Conservation (phyloP, 2,329 filamentous ascomycete genomes). For the Aspergillus ochraceus region DNA sequence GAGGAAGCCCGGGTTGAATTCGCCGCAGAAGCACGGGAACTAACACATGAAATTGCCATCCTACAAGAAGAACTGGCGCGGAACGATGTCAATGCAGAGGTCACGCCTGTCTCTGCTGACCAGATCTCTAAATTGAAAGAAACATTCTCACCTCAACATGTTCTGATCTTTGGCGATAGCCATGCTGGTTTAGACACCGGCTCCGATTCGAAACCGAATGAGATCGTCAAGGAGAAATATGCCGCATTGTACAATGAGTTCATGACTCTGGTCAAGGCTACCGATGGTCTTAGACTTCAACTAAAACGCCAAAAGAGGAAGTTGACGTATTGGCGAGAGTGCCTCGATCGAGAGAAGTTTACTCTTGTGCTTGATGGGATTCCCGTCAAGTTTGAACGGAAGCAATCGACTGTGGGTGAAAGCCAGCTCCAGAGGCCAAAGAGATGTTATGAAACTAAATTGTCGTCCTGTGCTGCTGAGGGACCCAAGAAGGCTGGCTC, state of each 20-base stretch:
- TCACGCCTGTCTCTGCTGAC: conserved; percentile 15
- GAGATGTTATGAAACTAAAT: not conserved
- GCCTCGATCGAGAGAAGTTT: conserved; percentile 31
- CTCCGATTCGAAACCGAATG: conserved; percentile 15
- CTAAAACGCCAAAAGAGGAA: conserved; percentile 38
- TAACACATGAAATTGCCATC: conserved; percentile 23
- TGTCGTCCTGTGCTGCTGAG: not conserved
- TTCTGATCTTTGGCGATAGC: conserved; percentile 12
- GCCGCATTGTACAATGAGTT: conserved; percentile 32
- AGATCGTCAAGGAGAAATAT: conserved; percentile 31
- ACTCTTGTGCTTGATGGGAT: conserved; percentile 27
- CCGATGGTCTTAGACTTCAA: conserved; percentile 28
- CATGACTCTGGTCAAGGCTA: conserved; percentile 27
- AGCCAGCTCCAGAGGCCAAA: not conserved
- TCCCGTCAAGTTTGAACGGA: conserved; percentile 29
- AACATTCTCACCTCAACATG: conserved; percentile 28
- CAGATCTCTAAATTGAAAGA: conserved; percentile 21
- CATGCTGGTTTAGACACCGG: conserved; percentile 1
- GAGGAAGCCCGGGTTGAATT: conserved; percentile 20
- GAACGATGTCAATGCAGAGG: conserved; percentile 14
- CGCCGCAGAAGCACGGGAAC: conserved; percentile 16
- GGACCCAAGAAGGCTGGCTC: not conserved
- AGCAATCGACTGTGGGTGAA: conserved; percentile 5
- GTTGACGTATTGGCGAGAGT: conserved; percentile 29
- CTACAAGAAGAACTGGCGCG: conserved; percentile 23